A percentile compares a stretch with the other conserved stretches of the same genome.
Evolutionary conservation across 352 stramenopile genomes (phyloP).

Genomic region (Pythium pyrilobum): DNA sequence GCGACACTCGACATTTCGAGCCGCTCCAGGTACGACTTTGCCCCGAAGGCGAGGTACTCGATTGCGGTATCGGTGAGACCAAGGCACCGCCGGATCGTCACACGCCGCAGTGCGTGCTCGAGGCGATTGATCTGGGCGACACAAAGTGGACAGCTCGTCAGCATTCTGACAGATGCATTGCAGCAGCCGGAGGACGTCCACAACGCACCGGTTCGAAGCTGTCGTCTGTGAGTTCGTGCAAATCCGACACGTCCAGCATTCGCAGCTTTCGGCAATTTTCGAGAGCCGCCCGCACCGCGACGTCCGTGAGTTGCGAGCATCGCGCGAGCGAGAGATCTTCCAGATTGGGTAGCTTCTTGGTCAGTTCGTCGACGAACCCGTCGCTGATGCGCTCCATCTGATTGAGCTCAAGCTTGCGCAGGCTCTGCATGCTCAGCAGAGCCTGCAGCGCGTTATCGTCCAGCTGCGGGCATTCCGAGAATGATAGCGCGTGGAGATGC

Average conservation of each 20-base stretch:
- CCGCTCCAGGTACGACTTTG: constrained; percentile 46
- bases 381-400: constrained; percentile 76
- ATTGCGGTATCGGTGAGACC: constrained; percentile 51
- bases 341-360: constrained; percentile 36
- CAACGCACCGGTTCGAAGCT: constrained; percentile 54
- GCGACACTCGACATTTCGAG: constrained; percentile 75
- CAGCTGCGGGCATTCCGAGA: constrained; percentile 78
- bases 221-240: constrained; percentile 60
- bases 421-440: constrained; percentile 51
- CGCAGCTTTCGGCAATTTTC: constrained; percentile 56
- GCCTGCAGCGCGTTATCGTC: constrained; percentile 51
- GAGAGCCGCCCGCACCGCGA: constrained; percentile 34
- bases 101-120: constrained; percentile 41
- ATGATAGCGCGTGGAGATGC: constrained; percentile 52
- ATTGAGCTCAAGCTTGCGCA: constrained; percentile 65
- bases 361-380: constrained; percentile 44
- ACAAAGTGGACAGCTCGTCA: neutral
- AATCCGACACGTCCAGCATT: constrained; percentile 60
- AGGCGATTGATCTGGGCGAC: constrained; percentile 33
- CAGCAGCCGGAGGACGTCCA: neutral
- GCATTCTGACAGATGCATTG: neutral
- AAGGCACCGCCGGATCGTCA: constrained; percentile 62
- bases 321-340: constrained; percentile 67
- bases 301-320: constrained; percentile 64
- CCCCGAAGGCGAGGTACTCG: constrained; percentile 50